Evolutionary conservation across 139 green algal species (phyloP).

Genomic region (Diplosphaera chodatii): DNA sequence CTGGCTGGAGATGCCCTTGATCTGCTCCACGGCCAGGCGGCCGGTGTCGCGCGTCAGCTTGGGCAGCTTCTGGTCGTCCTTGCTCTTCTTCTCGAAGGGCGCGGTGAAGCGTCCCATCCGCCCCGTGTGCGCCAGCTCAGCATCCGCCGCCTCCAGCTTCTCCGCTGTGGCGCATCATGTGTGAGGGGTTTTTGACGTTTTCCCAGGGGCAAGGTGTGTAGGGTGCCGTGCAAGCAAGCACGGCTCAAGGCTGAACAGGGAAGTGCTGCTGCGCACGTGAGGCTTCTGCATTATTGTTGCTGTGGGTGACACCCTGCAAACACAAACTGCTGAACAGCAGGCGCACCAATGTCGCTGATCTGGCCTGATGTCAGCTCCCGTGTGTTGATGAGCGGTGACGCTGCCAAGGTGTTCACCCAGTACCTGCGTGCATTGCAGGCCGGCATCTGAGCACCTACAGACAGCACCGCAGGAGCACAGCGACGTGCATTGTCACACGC

Average conservation of each 20-base stretch:
- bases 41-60: constrained; percentile 39
- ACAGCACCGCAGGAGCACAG: background rate
- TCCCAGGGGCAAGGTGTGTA: too few species aligned
- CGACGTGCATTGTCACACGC: too few species aligned
- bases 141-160: constrained; percentile 85
- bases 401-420: constrained; percentile 86
- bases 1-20: constrained; percentile 80
- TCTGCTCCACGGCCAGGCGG: constrained; percentile 75
- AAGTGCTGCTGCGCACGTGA: too few species aligned
- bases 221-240: too few species aligned
- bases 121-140: constrained; percentile 26
- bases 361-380: constrained; percentile 73
- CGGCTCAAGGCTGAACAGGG: too few species aligned
- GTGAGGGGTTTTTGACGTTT: too few species aligned
- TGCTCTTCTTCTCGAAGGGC: constrained; percentile 27
- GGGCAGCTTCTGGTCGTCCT: constrained; percentile 25
- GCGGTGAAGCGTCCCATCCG: constrained; percentile 18
- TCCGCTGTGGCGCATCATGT: constrained; percentile 22
- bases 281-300: too few species aligned
- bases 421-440: constrained; percentile 35
- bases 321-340: too few species aligned
- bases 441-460: background rate
- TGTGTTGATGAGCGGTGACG: constrained; percentile 69
- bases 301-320: too few species aligned
- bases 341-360: constrained; percentile 71